Evolutionary conservation across 73 alveolate genomes (phyloP), one percentile per base, ranked within the genome.

Genomic region (Effrenium voratum): DNA sequence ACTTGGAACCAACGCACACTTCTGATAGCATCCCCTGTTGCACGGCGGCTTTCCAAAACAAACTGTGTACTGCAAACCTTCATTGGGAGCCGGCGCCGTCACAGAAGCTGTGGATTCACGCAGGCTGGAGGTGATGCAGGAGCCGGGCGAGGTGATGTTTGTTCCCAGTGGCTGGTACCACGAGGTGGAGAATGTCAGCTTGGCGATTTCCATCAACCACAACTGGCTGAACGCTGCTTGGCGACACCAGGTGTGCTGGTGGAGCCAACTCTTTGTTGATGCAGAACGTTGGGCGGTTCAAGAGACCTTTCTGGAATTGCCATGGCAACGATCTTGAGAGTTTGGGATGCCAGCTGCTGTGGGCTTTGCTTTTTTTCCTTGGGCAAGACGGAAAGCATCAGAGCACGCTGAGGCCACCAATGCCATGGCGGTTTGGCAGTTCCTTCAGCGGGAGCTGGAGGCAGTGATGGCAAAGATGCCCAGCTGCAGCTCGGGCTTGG

Each of bases 151-250:
- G 81, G 3, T 92, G 63, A 55, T 92, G 50, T 92, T 92, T 44
- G 98, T 92, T 36, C 98, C 98, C 91, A 92, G 98, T 5, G 98
- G 98, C 0, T 92, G 98, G 98, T 76, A 92, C 38, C 98, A 92
- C 47, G 98, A 92, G 97, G 98, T 92, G 60, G 92, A 92, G 40
- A 92, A 92, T 70, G 16, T 76, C 36, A 28, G 50, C 50, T 30
- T 55, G 82, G 82, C 98, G 36, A 55, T 76, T 8, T 92, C 98
- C 60, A 92, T 92, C 90, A 92, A 92, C 91, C 98, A 92, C 98
- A 92, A 92, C 81, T 92, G 98, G 98, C 81, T 92, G 46, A 92
- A 92, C 30, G 98, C 75, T 8, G 32, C 87, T 38, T 22, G n/a
- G 77, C 77, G 77, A 16, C 12, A 36, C 8, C 12, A 32, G 77